Evolutionary conservation across 139 green algal species (phyloP), one percentile per base, ranked within the genome.

Genomic region (Trebouxia sp.): DNA sequence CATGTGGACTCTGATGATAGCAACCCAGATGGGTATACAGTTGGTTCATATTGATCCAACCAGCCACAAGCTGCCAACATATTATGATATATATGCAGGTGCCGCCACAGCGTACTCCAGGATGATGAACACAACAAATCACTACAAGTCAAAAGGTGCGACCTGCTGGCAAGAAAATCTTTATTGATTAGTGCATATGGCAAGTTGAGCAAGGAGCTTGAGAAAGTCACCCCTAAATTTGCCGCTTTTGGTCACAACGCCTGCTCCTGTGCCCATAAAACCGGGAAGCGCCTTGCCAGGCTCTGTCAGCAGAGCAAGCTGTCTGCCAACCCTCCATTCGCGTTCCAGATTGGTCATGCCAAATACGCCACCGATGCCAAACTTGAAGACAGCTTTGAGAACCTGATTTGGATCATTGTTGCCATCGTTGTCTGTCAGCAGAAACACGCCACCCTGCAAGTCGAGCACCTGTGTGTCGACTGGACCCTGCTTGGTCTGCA

Each of bases 231-330:
- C 80, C 32, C 56, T 65, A 28, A 84, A 80, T 28, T 84, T 80
- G 70, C 69, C 58, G 53, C 67, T 75, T 35, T 80, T 67, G 28
- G 37, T 74, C 1, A 74, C 50, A 50, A 67, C 42, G 20, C 80
- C 80, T n/a, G 39, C 39, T 10, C 80, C 80, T 6, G 74, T 84
- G 28, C 56, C 74, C 80, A 84, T 84, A 55, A 75, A 80, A 32
- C 80, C 80, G n/a, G 70, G 70, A 0, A 84, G 55, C 12, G 80
- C 79, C 6, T 32, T 20, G 35, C 56, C 55, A 51, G 69, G 69
- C 0, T 74, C 28, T 12, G 38, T 30, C 41, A 84, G 30, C 7
- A 47, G 39, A 15, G 43, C 35, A 5, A 84, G 39, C 28, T 65
- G 51, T 2, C 74, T 41, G 5, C 80, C 80, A 10, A 80, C 55